Base-by-base conservation (phyloP, 2,329 filamentous ascomycete species). In the Fusarium secorum region DNA sequence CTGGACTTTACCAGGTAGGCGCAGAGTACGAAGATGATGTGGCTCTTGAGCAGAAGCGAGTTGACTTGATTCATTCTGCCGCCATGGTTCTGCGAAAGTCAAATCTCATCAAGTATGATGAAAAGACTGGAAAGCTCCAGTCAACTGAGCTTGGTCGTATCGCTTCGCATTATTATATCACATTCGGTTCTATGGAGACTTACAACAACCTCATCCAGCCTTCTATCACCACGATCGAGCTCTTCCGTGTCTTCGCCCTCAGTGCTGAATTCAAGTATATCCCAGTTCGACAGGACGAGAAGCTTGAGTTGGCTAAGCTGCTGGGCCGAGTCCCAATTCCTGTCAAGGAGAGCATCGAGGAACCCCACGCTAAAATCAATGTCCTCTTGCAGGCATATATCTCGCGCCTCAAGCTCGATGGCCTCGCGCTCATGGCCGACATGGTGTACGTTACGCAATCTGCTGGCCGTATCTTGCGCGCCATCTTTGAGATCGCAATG, bases 201-300 rank as follows among this genome's bases (percentile, higher is more conserved):
- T 99, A 99, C 84, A 97, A 97, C 79, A 93, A 93, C 78, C 91
- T 98, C 73, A 93, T 99, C 51, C 95, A 98, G 78, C 94, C 95
- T 18, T 94, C 92, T 15, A 96, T 98, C 75, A 94, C 93, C 30
- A 93, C 93, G 10, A 97, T 99, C 71, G 96, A 99, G 81, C 88
- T 99, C 44, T 98, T 99, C 89, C 91, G 97, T 44, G 91, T 99
- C 32, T 99, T 99, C 78, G 92, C 97, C 17, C 87, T 98, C 38
- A 98, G 96, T 77, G 94, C 97, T 60, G 96, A 99, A 81, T 99
- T 99, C 87, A 98, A 98, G 81, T 99, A 97, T 80, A 99, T 99
- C 44, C 96, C 96, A 4, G 95, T 99, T 38, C 92, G 96, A 44
- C 95, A 98, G 78, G 96, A 99, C 76, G 96, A 99, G 85, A 98